Conservation (phyloP, 202 grass and related monocot species). For the Dendrocalamus latiflorus region DNA sequence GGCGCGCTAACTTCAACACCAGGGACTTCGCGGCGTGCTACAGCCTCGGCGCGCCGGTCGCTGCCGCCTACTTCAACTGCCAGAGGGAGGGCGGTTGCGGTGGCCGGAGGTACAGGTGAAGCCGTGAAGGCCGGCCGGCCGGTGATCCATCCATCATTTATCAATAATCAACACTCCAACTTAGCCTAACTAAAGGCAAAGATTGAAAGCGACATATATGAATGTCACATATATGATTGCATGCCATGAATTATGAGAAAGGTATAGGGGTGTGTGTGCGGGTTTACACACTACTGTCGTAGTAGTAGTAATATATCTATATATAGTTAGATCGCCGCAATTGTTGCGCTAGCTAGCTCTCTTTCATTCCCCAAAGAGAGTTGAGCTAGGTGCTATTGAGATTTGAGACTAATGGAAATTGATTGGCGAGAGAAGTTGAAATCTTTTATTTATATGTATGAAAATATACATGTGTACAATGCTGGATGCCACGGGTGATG, state of each 20-base stretch:
- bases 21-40: slow-evolving; percentile 57
- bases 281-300: neutral
- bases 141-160: neutral
- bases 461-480: neutral
- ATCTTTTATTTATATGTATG: neutral
- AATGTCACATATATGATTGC: neutral
- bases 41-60: slow-evolving; percentile 41
- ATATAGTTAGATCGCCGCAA: neutral
- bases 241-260: neutral
- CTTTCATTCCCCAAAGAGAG: neutral
- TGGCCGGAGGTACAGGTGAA: slow-evolving; percentile 50
- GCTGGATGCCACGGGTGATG: neutral
- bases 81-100: slow-evolving; percentile 58
- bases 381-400: neutral
- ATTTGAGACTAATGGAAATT: neutral
- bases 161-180: neutral
- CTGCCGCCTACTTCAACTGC: slow-evolving; percentile 59
- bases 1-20: slow-evolving; percentile 69
- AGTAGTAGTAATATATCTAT: neutral
- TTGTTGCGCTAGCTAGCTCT: neutral
- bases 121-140: too few relatives aligned
- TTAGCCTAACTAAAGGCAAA: neutral
- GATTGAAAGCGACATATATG: neutral
- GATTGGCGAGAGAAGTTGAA: neutral
- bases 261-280: neutral